These are phyloP conservation scores for Carex sylvatica DNA, from an alignment of 202 grass and related monocot species.

Conservation along the genomic window DNA sequence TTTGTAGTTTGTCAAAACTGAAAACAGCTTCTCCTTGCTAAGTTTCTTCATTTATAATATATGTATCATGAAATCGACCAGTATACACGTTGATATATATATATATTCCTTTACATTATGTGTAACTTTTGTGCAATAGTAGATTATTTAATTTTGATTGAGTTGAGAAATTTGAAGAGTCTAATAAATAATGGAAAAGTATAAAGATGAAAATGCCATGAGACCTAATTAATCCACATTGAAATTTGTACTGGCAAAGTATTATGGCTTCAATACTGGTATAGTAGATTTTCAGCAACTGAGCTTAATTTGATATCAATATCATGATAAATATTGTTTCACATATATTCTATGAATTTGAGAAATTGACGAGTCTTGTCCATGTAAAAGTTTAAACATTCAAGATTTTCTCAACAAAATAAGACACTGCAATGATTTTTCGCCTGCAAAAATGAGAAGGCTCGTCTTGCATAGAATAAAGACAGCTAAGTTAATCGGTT, in stretches of 20 bases:
- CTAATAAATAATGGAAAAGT: conserved; percentile 18
- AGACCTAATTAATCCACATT: too few relatives aligned
- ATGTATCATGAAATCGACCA: too few relatives aligned
- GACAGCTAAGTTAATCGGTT: too few relatives aligned
- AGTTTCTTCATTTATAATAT: too few relatives aligned
- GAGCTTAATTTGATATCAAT: not conserved
- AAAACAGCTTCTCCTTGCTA: too few relatives aligned
- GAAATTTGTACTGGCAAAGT: too few relatives aligned
- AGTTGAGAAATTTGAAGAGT: not conserved
- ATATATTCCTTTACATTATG: too few relatives aligned
- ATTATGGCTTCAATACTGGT: not conserved
- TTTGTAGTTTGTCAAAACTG: too few relatives aligned
- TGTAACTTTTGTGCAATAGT: too few relatives aligned
- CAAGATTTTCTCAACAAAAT: not conserved
- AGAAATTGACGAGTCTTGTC: not conserved
- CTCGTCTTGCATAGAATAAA: too few relatives aligned
- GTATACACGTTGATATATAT: too few relatives aligned
- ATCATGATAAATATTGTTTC: not conserved
- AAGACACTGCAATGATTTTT: not conserved
- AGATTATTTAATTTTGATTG: too few relatives aligned
- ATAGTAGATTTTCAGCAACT: not conserved
- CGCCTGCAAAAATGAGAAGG: not conserved
- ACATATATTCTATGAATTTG: not conserved
- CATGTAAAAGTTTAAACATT: not conserved
- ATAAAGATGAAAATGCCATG: not conserved